Evolutionary conservation across 2,329 filamentous ascomycete genomes (phyloP), one percentile per base, ranked within the genome.

Genomic region (Pseudopyricularia cyperi): DNA sequence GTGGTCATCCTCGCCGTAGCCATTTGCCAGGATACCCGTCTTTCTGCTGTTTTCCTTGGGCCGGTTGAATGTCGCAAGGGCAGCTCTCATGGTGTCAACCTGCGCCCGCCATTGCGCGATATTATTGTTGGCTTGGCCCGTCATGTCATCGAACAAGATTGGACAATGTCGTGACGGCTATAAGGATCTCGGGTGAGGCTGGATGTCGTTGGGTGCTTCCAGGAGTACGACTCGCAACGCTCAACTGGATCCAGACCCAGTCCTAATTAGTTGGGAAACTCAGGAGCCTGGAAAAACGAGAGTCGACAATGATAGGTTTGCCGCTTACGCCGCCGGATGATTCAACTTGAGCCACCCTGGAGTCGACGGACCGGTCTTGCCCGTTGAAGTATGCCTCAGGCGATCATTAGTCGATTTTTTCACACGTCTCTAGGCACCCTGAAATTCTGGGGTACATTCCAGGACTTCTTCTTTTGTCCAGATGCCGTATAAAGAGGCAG

Each of bases 61-160:
- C n/a, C 79, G 65, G 52, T 78, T 74, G 51, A 96, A 72, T 22
- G 85, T 79, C 42, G 85, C 86, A 54, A 97, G 80, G 44, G 90
- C 89, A 55, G 85, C 78, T 62, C 85, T 84, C 93, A 98, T 97
- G 32, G 85, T 81, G 28, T 81, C 78, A 59, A 95, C 80, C 65
- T 96, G 89, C 54, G 82, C 77, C 57, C 91, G 82, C 93, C 93
- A 97, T 77, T 86, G 77, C 35, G 55, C 53, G 26, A 51, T 46
- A 7, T 30, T 35, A n/a, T 49, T n/a, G 47, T 15, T 35, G 46
- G 22, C 28, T 7, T 48, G n/a, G 28, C 9, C 26, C 46, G 46
- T 14, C 46, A 32, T 48, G 7, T n/a, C 28, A 24, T 9, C 19
- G 24, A 22, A 14, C 5, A 17, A 15, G 8, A 15, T 22, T 44